Evolutionary conservation across 2,329 filamentous ascomycete genomes (phyloP).

Genomic region (Aspergillus jensenii): DNA sequence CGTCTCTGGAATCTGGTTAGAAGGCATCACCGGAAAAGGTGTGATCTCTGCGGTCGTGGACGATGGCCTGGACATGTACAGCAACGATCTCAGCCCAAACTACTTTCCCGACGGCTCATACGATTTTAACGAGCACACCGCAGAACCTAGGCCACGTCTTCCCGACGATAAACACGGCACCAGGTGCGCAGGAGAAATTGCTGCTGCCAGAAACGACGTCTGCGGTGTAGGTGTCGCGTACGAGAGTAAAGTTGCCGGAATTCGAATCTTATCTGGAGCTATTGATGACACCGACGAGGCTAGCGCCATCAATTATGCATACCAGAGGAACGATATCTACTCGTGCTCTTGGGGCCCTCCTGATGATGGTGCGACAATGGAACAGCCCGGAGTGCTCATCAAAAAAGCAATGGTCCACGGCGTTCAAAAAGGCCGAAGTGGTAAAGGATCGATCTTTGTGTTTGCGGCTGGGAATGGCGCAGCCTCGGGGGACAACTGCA

Average conservation of each 20-base stretch:
- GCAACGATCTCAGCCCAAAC: conserved; percentile 85
- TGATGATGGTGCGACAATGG: conserved; percentile 92
- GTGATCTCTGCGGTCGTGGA: conserved; percentile 92
- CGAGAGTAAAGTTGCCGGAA: conserved; percentile 82
- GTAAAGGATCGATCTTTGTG: conserved; percentile 88
- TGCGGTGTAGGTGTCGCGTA: conserved; percentile 97
- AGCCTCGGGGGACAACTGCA: conserved; percentile 86
- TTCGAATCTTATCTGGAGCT: conserved; percentile 86
- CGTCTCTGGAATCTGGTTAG: conserved; percentile 88
- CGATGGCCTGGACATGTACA: conserved; percentile 94
- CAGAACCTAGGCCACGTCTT: conserved; percentile 78
- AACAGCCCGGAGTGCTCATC: conserved; percentile 85
- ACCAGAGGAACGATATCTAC: conserved; percentile 91
- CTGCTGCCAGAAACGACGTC: conserved; percentile 85
- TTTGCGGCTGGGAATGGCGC: conserved; percentile 97
- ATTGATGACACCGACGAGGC: conserved; percentile 94
- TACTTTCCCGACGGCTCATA: conserved; percentile 92
- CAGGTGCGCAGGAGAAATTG: conserved; percentile 89
- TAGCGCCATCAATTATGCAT: conserved; percentile 86
- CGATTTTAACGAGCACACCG: conserved; percentile 86
- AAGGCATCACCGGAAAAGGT: conserved; percentile 86
- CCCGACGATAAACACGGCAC: conserved; percentile 89
- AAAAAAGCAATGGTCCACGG: conserved; percentile 88
- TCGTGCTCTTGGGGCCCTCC: conserved; percentile 98
- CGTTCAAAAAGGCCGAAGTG: conserved; percentile 79